Evolutionary conservation across 1,284 basidiomycete genomes (phyloP), one percentile per base, ranked within the genome.

Genomic region (Heimioporus retisporus): DNA sequence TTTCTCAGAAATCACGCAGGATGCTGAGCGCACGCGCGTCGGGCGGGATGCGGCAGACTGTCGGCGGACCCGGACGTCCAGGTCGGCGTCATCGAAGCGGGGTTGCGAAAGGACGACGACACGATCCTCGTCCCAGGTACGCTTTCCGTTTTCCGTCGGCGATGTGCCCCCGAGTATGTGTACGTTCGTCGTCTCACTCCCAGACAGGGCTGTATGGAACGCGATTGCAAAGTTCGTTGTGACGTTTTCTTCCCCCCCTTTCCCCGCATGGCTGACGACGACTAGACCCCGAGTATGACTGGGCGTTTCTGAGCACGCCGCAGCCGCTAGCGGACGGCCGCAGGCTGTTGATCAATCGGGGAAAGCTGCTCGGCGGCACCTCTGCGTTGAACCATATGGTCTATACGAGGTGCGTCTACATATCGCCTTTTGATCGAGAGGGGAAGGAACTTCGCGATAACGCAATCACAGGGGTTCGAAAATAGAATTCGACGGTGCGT

Each of bases 61-160:
- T 65, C 68, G 7, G 55, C 61, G 2, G 53, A 68, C 31, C 54
- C 57, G 16, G 42, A 48, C 1, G 43, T 69, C 23, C 44, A 40
- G 8, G 64, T 74, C 19, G 60, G 71, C 50, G 68, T 74, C 16
- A 70, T 72, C 59, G 63, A 74, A 50, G 70, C 65, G 25, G 71
- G 71, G 19, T 23, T 65, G 55, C 61, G 65, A 59, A 72, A 67
- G 50, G 68, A 65, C 11, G 70, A 68, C 40, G 72, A 72, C 1
- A 59, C 60, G 68, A 61, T 72, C 43, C 65, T 68, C 51, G 6
- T 72, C 5, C 65, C 68, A 35, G 68, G 71, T 64, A 28, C 28
- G 28, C 28, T 28, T 28, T 28, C 28, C 28, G 28, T 28, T 28
- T 28, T 28, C 28, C 28, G 5, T 28, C 28, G 28, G 28, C 25